These are phyloP conservation scores for Sphagnum fallax DNA, from an alignment of 228 moss, liverwort and hornwort genomes.

Conservation along the genomic window DNA sequence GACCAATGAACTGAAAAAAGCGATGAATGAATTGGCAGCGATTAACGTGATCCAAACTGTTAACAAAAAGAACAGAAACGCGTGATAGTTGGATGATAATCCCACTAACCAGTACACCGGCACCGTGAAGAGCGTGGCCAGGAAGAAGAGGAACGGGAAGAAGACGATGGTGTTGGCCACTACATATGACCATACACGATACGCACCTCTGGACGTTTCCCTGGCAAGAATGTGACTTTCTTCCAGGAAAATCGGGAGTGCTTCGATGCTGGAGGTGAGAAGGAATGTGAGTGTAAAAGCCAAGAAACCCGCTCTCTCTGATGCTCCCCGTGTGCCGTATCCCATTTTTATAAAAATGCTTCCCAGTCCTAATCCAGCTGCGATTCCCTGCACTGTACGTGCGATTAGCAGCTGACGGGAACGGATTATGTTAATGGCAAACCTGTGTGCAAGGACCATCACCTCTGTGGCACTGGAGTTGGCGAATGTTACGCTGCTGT, in stretches of 20 bases:
- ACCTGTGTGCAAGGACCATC: slow-evolving; percentile 21
- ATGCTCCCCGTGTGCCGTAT: slow-evolving; percentile 1
- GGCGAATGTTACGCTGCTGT: slow-evolving; percentile 13
- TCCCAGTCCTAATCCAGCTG: slow-evolving; percentile 3
- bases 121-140: slow-evolving; percentile 6
- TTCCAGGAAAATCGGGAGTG: slow-evolving; percentile 15
- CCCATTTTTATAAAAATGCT: slow-evolving; percentile 1
- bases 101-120: slow-evolving; percentile 18
- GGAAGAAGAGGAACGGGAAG: slow-evolving; percentile 12
- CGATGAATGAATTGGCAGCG: slow-evolving; percentile 15
- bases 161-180: slow-evolving; percentile 16
- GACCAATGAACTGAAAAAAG: slow-evolving; percentile 14
- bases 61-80: slow-evolving; percentile 13
- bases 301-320: slow-evolving; percentile 7
- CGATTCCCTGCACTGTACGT: slow-evolving; percentile 8
- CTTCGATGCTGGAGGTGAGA: slow-evolving; percentile 13
- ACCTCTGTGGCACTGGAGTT: slow-evolving; percentile 23
- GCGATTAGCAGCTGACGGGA: slow-evolving; percentile 28
- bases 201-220: slow-evolving; percentile 28
- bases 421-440: slow-evolving; percentile 24
- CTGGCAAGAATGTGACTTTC: slow-evolving; percentile 14
- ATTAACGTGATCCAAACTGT: slow-evolving; percentile 14
- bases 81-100: not conserved
- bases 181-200: slow-evolving; percentile 17
- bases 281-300: slow-evolving; percentile 17